Percentiles rank a stretch among this genome's conserved stretches.
Evolutionary conservation across 2,329 filamentous ascomycete species (phyloP).

Genomic region (Leptographium lundbergii): DNA sequence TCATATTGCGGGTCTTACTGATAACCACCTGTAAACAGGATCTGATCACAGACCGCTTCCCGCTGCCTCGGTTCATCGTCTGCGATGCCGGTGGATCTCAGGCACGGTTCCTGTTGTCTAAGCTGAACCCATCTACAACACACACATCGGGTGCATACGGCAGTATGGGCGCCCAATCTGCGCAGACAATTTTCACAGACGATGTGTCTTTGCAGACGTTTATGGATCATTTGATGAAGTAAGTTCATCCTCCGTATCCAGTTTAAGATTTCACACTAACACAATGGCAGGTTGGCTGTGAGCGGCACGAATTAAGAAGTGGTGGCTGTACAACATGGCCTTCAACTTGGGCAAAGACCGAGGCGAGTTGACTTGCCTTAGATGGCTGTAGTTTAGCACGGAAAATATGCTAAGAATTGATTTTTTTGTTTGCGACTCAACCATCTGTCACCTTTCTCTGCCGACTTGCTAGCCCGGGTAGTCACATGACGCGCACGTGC

Average conservation of each 20-base stretch:
- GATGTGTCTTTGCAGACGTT: conserved; percentile 97
- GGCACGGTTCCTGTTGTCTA: conserved; percentile 89
- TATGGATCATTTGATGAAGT: conserved; percentile 99
- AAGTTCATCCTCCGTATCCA: conserved; percentile 24
- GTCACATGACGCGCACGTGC: neutral
- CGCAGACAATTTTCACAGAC: conserved; percentile 97
- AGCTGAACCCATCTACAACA: conserved; percentile 94
- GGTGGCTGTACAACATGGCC: neutral
- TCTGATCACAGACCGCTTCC: conserved; percentile 92
- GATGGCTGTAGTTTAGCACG: neutral
- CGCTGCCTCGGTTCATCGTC: conserved; percentile 95
- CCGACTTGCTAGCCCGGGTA: neutral
- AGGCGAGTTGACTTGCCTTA: conserved; percentile 1
- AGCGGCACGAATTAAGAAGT: conserved; percentile 44
- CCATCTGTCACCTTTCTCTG: neutral
- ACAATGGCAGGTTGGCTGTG: conserved; percentile 38
- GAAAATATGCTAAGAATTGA: conserved; percentile 1
- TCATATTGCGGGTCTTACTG: neutral
- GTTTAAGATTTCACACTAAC: neutral
- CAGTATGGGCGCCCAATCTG: conserved; percentile 69
- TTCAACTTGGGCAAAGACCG: neutral
- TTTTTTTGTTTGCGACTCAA: neutral
- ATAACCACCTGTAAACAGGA: conserved; percentile 42
- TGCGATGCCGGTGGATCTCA: conserved; percentile 98
- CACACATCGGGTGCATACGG: conserved; percentile 90